These are phyloP conservation scores for Bonia amplexicaulis DNA, from an alignment of 176 grass and related monocot genomes.

Conservation along the genomic window DNA sequence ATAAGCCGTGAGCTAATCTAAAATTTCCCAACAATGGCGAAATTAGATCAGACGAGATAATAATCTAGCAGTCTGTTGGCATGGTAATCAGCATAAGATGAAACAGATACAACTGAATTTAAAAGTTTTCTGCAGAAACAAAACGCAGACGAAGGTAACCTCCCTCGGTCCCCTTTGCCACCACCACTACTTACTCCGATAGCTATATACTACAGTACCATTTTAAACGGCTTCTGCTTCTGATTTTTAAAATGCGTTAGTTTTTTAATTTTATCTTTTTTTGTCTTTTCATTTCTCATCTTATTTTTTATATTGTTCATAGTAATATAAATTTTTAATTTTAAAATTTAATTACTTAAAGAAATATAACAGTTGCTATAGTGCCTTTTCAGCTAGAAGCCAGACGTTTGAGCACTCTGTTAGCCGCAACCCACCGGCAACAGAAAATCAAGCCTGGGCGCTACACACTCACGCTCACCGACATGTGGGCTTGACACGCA, in stretches of 20 bases:
- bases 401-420: no score
- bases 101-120: background rate
- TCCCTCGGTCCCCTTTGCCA: background rate
- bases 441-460: background rate
- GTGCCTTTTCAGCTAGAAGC: no score
- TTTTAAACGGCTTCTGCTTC: no score
- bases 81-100: background rate
- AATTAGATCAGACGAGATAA: background rate
- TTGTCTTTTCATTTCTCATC: no score
- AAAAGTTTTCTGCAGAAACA: background rate
- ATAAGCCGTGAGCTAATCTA: no score
- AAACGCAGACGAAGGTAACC: background rate
- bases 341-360: no score
- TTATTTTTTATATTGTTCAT: no score
- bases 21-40: background rate
- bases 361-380: fast-evolving
- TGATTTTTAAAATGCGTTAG: fast-evolving
- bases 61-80: background rate
- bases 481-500: background rate
- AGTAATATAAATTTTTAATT: no score
- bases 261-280: no score
- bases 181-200: background rate
- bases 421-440: background rate
- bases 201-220: background rate
- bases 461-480: background rate